Base-by-base conservation (phyloP, 495 filamentous ascomycete species). In the Letharia lupina region DNA sequence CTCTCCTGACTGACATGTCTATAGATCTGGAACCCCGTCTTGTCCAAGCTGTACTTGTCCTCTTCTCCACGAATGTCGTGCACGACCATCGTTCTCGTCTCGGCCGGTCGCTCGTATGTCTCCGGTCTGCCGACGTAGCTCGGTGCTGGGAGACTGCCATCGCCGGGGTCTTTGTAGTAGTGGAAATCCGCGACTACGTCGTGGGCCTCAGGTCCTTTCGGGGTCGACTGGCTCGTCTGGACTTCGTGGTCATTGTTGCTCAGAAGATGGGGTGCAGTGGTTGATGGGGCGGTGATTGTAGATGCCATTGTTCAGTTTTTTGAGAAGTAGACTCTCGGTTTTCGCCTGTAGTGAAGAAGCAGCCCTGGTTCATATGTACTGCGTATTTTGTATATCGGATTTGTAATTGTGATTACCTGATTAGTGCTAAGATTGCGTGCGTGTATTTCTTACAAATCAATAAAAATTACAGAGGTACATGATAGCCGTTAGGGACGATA, bases 81-180 rank as follows among this genome's bases (percentile, higher is more conserved):
- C 54, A 83, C 70, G 28, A 72, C 75, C 41, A 75, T 71, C 7
- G 73, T 57, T 28, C 79, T 69, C 10, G 76, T 44, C 0, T 69
- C 68, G 0, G 64, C 64, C 0, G 81, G 80, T 7, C 81, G 76
- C 2, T 80, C 72, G 67, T 81, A 89, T 2, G 79, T 81, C 47
- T 82, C 77, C 13, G 84, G 80, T 47, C 72, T 75, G 47, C 74
- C 77, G 0, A 80, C 75, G 67, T 83, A 82, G 61, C 65, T 77
- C 0, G 85, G 82, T 0, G 65, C 63, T 1, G 85, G 85, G 1
- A 77, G 77, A 20, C 82, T 82, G 13, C 86, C 86, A 70, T 88
- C 85, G 40, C 78, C 82, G 15, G 77, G 73, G 18, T 83, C 84
- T 69, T 84, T 83, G 76, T 80, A 78, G 74, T 83, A 89, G 71